Conservation (phyloP, 2,329 filamentous ascomycete genomes). For the Ophiostoma himal-ulmi region DNA sequence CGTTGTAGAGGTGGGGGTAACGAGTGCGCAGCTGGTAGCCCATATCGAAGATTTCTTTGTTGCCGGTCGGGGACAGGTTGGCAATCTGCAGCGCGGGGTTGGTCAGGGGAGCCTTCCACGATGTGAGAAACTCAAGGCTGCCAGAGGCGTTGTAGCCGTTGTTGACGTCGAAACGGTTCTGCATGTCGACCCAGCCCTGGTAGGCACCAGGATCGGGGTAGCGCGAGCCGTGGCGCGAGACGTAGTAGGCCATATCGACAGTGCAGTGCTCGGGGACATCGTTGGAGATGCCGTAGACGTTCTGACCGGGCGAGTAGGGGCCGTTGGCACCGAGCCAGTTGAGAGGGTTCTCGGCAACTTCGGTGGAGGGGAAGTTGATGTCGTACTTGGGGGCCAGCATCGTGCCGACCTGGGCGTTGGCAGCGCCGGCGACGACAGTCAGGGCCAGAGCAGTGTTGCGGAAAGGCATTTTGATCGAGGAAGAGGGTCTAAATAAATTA, state of each 20-base stretch:
- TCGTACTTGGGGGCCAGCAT: constrained; percentile 29
- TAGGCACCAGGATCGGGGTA: constrained; percentile 59
- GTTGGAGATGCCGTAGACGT: constrained; percentile 50
- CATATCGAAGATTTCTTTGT: constrained; percentile 54
- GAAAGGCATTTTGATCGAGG: neutral
- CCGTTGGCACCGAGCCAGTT: constrained; percentile 48
- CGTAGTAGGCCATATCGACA: constrained; percentile 56
- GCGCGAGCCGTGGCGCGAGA: constrained; percentile 56
- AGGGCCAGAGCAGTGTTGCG: constrained; percentile 17
- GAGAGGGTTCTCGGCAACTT: constrained; percentile 35
- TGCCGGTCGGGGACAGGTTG: constrained; percentile 55
- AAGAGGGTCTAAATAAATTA: neutral
- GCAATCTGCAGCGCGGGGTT: constrained; percentile 51
- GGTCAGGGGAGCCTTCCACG: constrained; percentile 54
- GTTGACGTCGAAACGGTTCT: constrained; percentile 44
- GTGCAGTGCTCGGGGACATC: constrained; percentile 51
- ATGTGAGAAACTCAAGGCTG: constrained; percentile 50
- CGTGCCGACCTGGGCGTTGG: constrained; percentile 25
- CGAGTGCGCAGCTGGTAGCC: constrained; percentile 47
- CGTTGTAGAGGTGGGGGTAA: constrained; percentile 46
- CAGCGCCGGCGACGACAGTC: constrained; percentile 23
- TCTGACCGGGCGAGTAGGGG: constrained; percentile 47
- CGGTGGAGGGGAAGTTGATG: constrained; percentile 27
- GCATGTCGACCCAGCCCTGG: constrained; percentile 48
- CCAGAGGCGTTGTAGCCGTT: constrained; percentile 47